Evolutionary conservation across 805 yeast species (phyloP).

Genomic region (Torulaspora gathmanii): DNA sequence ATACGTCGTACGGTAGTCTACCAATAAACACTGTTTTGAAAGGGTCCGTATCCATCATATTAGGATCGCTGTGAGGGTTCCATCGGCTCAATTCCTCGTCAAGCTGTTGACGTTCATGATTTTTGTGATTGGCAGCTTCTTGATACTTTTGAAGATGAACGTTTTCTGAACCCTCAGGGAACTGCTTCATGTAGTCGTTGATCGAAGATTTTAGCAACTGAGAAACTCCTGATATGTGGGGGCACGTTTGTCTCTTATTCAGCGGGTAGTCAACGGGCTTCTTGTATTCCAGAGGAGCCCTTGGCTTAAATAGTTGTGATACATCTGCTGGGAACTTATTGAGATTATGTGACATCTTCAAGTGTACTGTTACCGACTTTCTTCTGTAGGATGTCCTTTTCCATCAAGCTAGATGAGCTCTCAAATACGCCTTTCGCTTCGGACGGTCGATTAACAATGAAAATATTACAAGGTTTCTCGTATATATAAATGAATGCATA

Average conservation of each 20-base stretch:
- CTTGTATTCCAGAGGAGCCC: constrained; percentile 50
- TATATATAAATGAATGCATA: constrained; percentile 7
- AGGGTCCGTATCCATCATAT: constrained; percentile 62
- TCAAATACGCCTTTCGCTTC: background rate
- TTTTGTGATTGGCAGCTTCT: constrained; percentile 15
- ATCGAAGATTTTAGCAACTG: constrained; percentile 23
- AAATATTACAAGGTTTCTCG: constrained; percentile 5
- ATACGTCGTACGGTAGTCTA: constrained; percentile 57
- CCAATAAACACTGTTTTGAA: constrained; percentile 73
- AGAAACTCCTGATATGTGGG: constrained; percentile 45
- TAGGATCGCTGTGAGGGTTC: constrained; percentile 56
- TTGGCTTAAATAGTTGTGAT: constrained; percentile 43
- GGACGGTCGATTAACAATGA: background rate
- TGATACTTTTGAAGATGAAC: constrained; percentile 30
- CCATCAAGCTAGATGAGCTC: background rate
- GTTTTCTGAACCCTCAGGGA: constrained; percentile 25
- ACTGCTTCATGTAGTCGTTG: constrained; percentile 33
- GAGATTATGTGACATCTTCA: constrained; percentile 27
- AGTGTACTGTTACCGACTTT: background rate
- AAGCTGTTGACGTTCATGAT: constrained; percentile 31
- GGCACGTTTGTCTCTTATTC: constrained; percentile 43
- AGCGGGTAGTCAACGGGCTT: constrained; percentile 49
- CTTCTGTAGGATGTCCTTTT: background rate
- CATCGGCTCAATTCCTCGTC: constrained; percentile 40
- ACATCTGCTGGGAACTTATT: constrained; percentile 41